These are phyloP conservation scores for Magnolia officinalis DNA, from an alignment of 164 flowering plant genomes.

Conservation along the genomic window DNA sequence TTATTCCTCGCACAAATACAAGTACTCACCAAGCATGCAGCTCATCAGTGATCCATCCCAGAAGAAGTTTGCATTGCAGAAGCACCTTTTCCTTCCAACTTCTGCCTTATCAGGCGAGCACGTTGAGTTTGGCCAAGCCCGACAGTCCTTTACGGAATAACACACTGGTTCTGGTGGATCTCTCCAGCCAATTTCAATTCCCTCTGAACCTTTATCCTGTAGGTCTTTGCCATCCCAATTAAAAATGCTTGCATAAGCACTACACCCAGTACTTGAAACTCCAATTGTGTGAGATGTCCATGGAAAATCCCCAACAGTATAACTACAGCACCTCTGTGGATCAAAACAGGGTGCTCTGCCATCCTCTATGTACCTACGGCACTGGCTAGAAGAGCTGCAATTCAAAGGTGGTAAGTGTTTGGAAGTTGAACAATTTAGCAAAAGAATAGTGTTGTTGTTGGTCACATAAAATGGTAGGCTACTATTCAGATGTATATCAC, in stretches of 20 bases:
- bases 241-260: slow-evolving; percentile 1
- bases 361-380: not conserved
- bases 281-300: not conserved
- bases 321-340: not conserved
- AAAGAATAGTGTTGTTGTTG: not conserved
- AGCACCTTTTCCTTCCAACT: not conserved
- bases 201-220: not conserved
- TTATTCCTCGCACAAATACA: too few relatives aligned
- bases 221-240: not conserved
- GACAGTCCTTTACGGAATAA: not conserved
- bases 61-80: not conserved
- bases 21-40: not conserved
- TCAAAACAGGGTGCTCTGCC: not conserved
- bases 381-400: not conserved
- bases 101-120: not conserved
- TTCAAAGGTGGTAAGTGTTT: not conserved
- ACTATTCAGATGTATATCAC: not conserved
- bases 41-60: not conserved
- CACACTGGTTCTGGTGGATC: not conserved
- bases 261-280: not conserved
- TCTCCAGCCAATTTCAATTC: not conserved
- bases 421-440: not conserved
- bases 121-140: not conserved
- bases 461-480: not conserved
- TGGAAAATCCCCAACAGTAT: not conserved